Base-by-base conservation (phyloP, 208 protist genomes). In the Leishmania arabica region DNA sequence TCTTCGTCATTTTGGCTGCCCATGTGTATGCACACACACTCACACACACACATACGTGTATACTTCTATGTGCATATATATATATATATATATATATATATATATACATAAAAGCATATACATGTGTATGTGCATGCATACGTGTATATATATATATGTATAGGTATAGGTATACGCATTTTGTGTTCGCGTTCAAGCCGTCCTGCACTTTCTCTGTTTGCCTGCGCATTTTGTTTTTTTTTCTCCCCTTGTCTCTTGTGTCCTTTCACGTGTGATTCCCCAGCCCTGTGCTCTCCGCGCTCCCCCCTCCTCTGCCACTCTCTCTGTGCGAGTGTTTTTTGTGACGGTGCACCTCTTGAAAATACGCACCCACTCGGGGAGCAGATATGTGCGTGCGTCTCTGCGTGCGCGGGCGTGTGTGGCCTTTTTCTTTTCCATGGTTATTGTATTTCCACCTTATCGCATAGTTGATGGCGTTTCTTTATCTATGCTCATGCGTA, bases 31-130 rank as follows among this genome's bases (percentile, higher is more conserved):
- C 17, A 68, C n/a, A 68, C 58, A 65, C 58, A 65, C 34, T 37
- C n/a, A 31, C 13, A 64, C 13, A 64, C 13, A 65, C 15, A 65
- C 15, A 65, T 34, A 65, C n/a, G 15, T 65, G 19, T n/a, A 74
- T 54, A 47, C 47, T 19, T 74, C 7, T 74, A 47, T 74, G 34
- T 80, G 34, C 47, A 45, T 74, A 40, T 40, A 42, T 74, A 47
- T 73, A 51, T 80, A 45, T 74, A 40, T 40, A 42, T 74, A 47
- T 73, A 51, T 72, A 47, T 73, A 51, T 42, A 45, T 74, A 40
- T 40, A 42, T 74, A 47, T 73, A 51, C 71, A 47, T 73, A 51
- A 68, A 51, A 47, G n/a, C 58, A 42, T 64, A 31, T 3, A 37
- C 0, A 8, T 81, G 19, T 75, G 78, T 74, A 37, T 74, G 9